Evolutionary conservation across 768 basidiomycete genomes (phyloP).

Genomic region (Imleria badia): DNA sequence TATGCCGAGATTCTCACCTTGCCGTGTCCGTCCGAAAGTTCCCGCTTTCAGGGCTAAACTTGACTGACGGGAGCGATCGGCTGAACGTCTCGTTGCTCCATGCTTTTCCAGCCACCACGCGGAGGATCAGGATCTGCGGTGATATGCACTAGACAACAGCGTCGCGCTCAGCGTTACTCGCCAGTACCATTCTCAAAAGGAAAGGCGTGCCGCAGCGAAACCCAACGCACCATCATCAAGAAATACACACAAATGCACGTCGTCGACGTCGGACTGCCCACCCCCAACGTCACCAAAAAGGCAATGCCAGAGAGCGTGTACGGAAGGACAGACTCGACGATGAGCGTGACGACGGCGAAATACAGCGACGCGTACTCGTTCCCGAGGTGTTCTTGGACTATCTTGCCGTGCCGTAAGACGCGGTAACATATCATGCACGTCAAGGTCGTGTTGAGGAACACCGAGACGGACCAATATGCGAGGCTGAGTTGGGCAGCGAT

Average conservation of each 20-base stretch:
- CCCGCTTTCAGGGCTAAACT: not conserved
- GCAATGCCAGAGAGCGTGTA: conserved; percentile 4
- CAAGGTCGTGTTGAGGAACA: no score
- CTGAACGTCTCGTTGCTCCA: conserved; percentile 7
- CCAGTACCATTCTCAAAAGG: no score
- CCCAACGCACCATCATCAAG: conserved; percentile 12
- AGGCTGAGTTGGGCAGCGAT: conserved; percentile 2
- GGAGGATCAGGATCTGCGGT: conserved; percentile 20
- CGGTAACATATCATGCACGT: conserved; percentile 10
- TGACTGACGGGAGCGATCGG: not conserved
- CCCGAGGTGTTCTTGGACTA: conserved; percentile 1
- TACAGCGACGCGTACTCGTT: not conserved
- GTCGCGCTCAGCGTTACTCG: not conserved
- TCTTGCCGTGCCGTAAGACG: conserved; percentile 2
- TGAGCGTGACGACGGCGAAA: conserved; percentile 6
- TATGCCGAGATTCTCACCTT: not conserved
- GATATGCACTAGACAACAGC: conserved; percentile 11
- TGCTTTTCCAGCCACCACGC: conserved; percentile 16
- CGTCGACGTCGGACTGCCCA: conserved; percentile 5
- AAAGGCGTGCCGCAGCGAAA: no score
- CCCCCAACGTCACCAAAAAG: not conserved
- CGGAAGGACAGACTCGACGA: conserved; percentile 3
- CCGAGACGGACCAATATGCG: conserved; percentile 3
- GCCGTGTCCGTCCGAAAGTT: not conserved
- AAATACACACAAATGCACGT: conserved; percentile 7